Conservation (phyloP, 2,329 filamentous ascomycete species). For the Neophaeococcomyces aloes region DNA sequence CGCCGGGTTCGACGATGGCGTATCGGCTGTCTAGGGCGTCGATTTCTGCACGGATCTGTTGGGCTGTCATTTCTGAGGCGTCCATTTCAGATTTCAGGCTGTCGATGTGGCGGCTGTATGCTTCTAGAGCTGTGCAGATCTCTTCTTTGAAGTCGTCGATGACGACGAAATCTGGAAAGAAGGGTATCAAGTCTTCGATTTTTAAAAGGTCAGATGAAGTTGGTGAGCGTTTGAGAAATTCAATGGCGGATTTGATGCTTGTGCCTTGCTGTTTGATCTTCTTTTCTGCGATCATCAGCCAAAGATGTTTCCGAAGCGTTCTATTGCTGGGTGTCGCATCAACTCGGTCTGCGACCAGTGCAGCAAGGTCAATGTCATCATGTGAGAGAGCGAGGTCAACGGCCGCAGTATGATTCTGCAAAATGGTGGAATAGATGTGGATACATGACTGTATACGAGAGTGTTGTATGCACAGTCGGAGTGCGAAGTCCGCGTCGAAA, state of each 20-base stretch:
- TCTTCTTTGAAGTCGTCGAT: conserved; percentile 99
- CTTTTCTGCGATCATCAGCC: conserved; percentile 88
- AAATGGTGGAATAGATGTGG: conserved; percentile 95
- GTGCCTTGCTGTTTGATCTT: conserved; percentile 65
- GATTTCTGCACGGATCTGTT: conserved; percentile 85
- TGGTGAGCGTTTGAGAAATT: conserved; percentile 63
- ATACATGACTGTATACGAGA: conserved; percentile 88
- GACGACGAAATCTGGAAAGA: conserved; percentile 96
- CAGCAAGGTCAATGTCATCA: conserved; percentile 78
- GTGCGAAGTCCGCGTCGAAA: conserved; percentile 92
- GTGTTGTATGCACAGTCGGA: conserved; percentile 90
- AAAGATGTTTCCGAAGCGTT: conserved; percentile 78
- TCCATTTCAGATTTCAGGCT: conserved; percentile 88
- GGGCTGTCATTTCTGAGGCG: conserved; percentile 75
- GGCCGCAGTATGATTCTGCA: conserved; percentile 72
- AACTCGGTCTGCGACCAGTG: conserved; percentile 72
- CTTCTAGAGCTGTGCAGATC: conserved; percentile 85
- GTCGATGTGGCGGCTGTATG: conserved; percentile 87
- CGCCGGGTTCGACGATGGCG: conserved; percentile 90
- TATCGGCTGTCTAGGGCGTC: conserved; percentile 76
- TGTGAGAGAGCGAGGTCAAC: conserved; percentile 88
- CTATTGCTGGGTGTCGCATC: conserved; percentile 56
- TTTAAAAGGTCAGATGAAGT: conserved; percentile 68
- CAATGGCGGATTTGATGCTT: conserved; percentile 85
- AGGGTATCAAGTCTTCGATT: conserved; percentile 94